These are phyloP conservation scores for Tolypocladium endophyticum DNA, from an alignment of 2,329 filamentous ascomycete species.

Conservation along the genomic window DNA sequence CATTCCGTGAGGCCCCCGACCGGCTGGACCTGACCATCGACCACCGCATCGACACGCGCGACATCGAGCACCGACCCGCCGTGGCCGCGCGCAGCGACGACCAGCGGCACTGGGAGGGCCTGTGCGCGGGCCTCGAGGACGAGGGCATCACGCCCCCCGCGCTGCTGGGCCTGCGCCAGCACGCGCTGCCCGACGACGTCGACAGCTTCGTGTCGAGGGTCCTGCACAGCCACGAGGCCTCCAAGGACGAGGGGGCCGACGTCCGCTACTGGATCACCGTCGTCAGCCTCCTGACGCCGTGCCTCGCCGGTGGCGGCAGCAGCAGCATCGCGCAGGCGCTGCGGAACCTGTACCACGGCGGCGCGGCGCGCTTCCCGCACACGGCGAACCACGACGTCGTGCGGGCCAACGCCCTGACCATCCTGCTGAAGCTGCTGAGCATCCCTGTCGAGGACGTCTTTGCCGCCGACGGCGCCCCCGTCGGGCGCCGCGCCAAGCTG, in stretches of 20 bases:
- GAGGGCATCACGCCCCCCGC: slow-evolving; percentile 2
- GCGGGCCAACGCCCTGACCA: slow-evolving; percentile 4
- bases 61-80: slow-evolving; percentile 1
- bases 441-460: slow-evolving; percentile 4
- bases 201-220: slow-evolving; percentile 1
- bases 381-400: slow-evolving; percentile 5
- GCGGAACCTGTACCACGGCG: slow-evolving; percentile 3
- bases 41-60: slow-evolving; percentile 1
- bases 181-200: background rate
- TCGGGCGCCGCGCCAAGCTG: background rate
- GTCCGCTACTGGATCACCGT: slow-evolving; percentile 1
- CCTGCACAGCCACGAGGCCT: background rate
- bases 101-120: background rate
- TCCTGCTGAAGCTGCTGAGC: slow-evolving; percentile 3
- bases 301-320: background rate
- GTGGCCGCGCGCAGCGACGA: background rate
- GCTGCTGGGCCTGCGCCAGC: background rate
- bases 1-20: slow-evolving; percentile 4
- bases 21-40: slow-evolving; percentile 4
- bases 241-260: background rate
- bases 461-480: background rate
- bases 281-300: slow-evolving; percentile 1
- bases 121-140: background rate
- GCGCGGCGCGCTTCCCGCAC: slow-evolving; percentile 3
- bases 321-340: slow-evolving; percentile 3